A percentile compares a stretch with the other conserved stretches of the same genome.
These are phyloP conservation scores for Selaginella moellendorffii DNA, from an alignment of 75 land plant species.

Conservation along the genomic window DNA sequence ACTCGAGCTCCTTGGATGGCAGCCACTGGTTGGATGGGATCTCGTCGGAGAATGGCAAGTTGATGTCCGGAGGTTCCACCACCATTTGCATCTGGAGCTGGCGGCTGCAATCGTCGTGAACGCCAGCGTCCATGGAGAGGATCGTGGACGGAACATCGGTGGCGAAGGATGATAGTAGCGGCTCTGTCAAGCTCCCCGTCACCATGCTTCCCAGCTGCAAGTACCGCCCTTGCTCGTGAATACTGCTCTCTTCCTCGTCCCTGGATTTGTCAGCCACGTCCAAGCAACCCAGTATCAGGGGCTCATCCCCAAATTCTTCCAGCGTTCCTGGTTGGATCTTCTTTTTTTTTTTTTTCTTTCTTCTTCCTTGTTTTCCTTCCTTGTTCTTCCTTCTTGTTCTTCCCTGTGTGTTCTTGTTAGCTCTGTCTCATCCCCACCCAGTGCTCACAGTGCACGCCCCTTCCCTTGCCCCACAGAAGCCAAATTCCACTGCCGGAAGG, in stretches of 20 bases:
- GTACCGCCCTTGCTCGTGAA: not conserved
- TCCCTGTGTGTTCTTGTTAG: too few relatives aligned
- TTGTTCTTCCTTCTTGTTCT: too few relatives aligned
- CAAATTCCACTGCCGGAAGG: not conserved
- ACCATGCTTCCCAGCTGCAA: not conserved
- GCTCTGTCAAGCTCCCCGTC: not conserved
- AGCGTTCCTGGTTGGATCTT: not conserved
- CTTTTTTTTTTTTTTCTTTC: too few relatives aligned
- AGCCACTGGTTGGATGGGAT: slow-evolving; percentile 6
- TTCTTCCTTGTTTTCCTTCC: too few relatives aligned
- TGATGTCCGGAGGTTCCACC: slow-evolving; percentile 47
- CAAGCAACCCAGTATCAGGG: not conserved
- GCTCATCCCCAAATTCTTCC: not conserved
- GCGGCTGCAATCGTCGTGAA: not conserved
- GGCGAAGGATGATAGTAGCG: slow-evolving; percentile 5
- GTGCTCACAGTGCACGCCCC: not conserved
- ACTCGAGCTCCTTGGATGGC: not conserved
- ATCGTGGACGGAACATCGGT: slow-evolving; percentile 35
- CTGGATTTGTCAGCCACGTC: not conserved
- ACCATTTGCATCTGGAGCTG: not conserved
- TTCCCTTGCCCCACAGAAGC: not conserved
- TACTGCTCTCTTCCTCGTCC: too few relatives aligned
- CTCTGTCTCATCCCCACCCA: not conserved
- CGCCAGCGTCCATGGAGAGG: slow-evolving; percentile 59
- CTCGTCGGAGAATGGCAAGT: slow-evolving; percentile 31